Evolutionary conservation across 371 early-diverging fungal genomes (phyloP).

Genomic region (Rhizopus stolonifer): DNA sequence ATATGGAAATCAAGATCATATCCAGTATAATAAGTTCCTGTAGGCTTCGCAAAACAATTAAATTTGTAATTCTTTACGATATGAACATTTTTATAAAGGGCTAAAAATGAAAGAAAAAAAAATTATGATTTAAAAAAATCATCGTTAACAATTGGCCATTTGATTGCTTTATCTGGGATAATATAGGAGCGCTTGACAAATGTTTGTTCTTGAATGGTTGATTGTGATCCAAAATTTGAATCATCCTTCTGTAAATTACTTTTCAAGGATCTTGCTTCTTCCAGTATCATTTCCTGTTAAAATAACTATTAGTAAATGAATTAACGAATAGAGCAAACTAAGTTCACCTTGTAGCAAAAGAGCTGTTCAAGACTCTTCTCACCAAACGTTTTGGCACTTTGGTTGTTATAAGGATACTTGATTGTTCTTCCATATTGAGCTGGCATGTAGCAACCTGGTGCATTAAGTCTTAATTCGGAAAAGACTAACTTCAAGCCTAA

Average conservation of each 20-base stretch:
- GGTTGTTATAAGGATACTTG: conserved; percentile 1
- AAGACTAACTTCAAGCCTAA: neutral
- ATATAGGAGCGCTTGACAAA: neutral
- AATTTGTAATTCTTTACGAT: neutral
- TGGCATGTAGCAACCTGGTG: conserved; percentile 5
- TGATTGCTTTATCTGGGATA: neutral
- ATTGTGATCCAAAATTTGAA: conserved; percentile 3
- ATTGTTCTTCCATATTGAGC: conserved; percentile 1
- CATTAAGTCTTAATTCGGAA: neutral
- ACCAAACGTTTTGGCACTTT: neutral
- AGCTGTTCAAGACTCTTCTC: neutral
- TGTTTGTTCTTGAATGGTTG: neutral
- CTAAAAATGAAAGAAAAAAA: neutral
- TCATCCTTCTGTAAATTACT: conserved; percentile 2
- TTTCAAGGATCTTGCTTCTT: conserved; percentile 3
- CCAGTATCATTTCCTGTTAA: neutral
- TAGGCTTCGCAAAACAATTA: neutral
- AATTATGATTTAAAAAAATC: neutral
- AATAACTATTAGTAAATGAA: neutral
- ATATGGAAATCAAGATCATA: too few relatives aligned
- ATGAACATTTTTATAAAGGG: neutral
- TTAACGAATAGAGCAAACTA: conserved; percentile 3
- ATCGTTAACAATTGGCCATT: neutral
- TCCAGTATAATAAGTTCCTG: too few relatives aligned
- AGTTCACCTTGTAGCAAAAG: neutral